Conservation (phyloP, 306 rosid species). For the Parietaria judaica region DNA sequence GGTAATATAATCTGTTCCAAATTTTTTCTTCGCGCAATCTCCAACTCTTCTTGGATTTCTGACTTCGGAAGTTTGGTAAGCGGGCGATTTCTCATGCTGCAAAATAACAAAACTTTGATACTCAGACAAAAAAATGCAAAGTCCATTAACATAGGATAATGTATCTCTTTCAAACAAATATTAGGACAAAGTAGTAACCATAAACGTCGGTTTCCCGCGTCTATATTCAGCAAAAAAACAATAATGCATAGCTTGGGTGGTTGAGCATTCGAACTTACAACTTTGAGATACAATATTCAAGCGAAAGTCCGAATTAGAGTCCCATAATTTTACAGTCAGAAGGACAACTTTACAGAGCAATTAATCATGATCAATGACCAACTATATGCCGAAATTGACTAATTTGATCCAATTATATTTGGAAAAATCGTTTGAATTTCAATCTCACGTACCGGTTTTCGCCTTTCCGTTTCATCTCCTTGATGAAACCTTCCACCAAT, state of each 20-base stretch:
- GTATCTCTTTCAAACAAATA: constrained; percentile 6
- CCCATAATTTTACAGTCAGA: too few species aligned
- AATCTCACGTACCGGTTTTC: constrained; percentile 35
- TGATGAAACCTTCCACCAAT: constrained; percentile 53
- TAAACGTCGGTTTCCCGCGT: background rate
- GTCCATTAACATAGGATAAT: constrained; percentile 4
- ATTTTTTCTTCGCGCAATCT: constrained; percentile 54
- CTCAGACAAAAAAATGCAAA: constrained; percentile 21
- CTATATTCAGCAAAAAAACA: too few species aligned
- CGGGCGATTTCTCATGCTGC: constrained; percentile 47
- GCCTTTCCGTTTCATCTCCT: constrained; percentile 39
- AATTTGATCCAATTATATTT: constrained; percentile 1
- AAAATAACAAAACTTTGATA: constrained; percentile 28
- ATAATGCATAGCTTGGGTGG: too few species aligned
- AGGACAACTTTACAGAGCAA: too few species aligned
- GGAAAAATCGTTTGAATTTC: background rate
- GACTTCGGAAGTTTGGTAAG: constrained; percentile 59
- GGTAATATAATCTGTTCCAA: constrained; percentile 74
- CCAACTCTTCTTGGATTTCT: constrained; percentile 71
- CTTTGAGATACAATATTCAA: too few species aligned
- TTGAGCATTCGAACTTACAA: background rate
- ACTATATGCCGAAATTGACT: too few species aligned
- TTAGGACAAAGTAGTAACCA: background rate
- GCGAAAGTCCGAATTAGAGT: too few species aligned
- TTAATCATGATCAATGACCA: background rate